Conservation (phyloP, 805 yeast species). For the Saccharomycopsis oosterbeekiorum region DNA sequence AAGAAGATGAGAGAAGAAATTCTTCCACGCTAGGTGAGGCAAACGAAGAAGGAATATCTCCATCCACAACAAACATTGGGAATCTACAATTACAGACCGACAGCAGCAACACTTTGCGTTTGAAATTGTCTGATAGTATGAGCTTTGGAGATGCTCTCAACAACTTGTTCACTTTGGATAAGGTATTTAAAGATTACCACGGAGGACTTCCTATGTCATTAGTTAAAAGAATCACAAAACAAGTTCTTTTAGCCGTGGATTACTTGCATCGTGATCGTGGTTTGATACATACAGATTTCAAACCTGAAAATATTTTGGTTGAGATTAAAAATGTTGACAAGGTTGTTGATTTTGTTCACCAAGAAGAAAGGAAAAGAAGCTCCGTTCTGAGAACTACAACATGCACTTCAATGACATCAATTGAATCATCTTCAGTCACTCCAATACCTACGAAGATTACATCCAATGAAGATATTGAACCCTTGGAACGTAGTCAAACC, state of each 20-base stretch:
- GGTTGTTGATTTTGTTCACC: slow-evolving; percentile 35
- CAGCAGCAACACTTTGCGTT: not conserved
- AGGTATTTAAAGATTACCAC: slow-evolving; percentile 35
- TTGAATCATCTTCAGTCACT: not conserved
- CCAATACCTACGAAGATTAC: not conserved
- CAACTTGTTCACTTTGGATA: slow-evolving; percentile 7
- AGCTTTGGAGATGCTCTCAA: slow-evolving; percentile 14
- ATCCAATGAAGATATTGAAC: not conserved
- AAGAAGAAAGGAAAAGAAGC: slow-evolving; percentile 10
- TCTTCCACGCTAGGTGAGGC: not conserved
- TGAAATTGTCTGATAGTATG: slow-evolving; percentile 8
- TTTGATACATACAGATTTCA: slow-evolving; percentile 62
- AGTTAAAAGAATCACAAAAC: slow-evolving; percentile 76
- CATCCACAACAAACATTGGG: not conserved
- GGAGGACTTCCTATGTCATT: slow-evolving; percentile 68
- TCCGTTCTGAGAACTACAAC: not conserved
- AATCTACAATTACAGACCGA: not conserved
- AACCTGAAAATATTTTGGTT: slow-evolving; percentile 68
- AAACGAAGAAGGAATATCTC: not conserved
- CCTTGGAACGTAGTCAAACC: not conserved
- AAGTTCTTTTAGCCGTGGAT: slow-evolving; percentile 62
- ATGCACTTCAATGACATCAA: not conserved
- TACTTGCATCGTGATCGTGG: slow-evolving; percentile 66
- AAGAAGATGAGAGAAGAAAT: not conserved
- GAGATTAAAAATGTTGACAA: slow-evolving; percentile 79